Base-by-base conservation (phyloP, 495 filamentous ascomycete species). In the Trichodelitschia bisporula region DNA sequence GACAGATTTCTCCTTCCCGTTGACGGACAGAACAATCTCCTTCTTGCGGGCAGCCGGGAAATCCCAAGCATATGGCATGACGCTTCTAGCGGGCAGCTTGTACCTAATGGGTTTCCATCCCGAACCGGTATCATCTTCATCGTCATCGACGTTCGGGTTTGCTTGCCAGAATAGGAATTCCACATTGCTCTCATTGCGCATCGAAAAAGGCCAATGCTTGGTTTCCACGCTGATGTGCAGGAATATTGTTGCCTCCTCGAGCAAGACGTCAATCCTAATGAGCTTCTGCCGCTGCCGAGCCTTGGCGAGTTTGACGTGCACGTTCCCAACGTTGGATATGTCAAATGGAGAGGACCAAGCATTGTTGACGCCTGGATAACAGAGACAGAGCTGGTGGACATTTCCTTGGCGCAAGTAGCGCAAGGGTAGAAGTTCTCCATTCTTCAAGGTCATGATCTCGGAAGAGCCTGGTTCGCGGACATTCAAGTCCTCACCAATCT, bases 1-100 rank as follows among this genome's bases (percentile, higher is more conserved):
- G 41, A 97, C 73, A 45, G 86, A 77, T 26, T 84, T 62, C 39
- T 84, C 76, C 47, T 74, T 83, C 30, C 68, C 69, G 41, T 73
- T 67, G 15, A 73, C 72, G 24, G 54, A 70, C 44, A 97, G 61
- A 26, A 91, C 65, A 19, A 95, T 63, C 45, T 91, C 83, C 48
- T 86, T 91, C 51, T 73, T 73, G 51, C 90, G 92, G n/a, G 80
- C 78, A 3, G 86, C 82, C 1, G 86, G 86, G 53, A 86, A 95
- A 46, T 97, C 89, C 86, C 86, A 97, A 18, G 86, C 84, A 46
- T 97, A 97, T 3, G 89, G 84, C 86, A 97, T 97, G 51, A 95
- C 91, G 48, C 84, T 93, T 19, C 89, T 64, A 4, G 82, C 69
- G 2, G 86, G 86, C 10, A 97, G 62, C n/a, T 83, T 75, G 47